Conservation (phyloP, 2,329 filamentous ascomycete genomes). For the Xylaria sp. region DNA sequence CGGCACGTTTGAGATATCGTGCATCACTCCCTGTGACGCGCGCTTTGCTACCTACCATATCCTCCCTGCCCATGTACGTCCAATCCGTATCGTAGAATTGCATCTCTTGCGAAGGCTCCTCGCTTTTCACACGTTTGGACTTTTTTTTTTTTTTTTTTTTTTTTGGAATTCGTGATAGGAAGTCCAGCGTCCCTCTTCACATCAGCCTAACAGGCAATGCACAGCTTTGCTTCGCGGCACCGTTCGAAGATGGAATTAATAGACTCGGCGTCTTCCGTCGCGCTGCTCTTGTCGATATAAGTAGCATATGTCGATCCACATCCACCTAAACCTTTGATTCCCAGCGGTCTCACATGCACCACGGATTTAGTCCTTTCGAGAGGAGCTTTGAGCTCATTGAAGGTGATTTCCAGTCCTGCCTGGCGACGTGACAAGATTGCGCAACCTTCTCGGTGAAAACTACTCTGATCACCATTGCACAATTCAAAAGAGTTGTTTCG, state of each 20-base stretch:
- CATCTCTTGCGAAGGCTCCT: slow-evolving; percentile 29
- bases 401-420: slow-evolving; percentile 32
- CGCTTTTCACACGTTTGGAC: slow-evolving; percentile 7
- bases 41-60: slow-evolving; percentile 38
- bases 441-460: slow-evolving; percentile 27
- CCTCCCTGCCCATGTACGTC: slow-evolving; percentile 40
- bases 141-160: no score
- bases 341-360: slow-evolving; percentile 34
- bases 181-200: slow-evolving; percentile 23
- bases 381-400: slow-evolving; percentile 12
- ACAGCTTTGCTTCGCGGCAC: slow-evolving; percentile 49
- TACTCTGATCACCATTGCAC: neutral
- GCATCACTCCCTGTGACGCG: slow-evolving; percentile 46
- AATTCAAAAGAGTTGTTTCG: slow-evolving; percentile 11
- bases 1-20: slow-evolving; percentile 15
- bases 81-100: slow-evolving; percentile 44
- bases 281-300: slow-evolving; percentile 42
- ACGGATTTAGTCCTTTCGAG: slow-evolving; percentile 26
- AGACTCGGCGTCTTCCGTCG: slow-evolving; percentile 51
- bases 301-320: slow-evolving; percentile 50
- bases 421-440: slow-evolving; percentile 39
- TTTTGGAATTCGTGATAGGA: slow-evolving; percentile 16
- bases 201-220: slow-evolving; percentile 50
- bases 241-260: slow-evolving; percentile 47
- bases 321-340: slow-evolving; percentile 45